Base-by-base conservation (phyloP, 352 stramenopile species). In the Phytophthora tentaculata region DNA sequence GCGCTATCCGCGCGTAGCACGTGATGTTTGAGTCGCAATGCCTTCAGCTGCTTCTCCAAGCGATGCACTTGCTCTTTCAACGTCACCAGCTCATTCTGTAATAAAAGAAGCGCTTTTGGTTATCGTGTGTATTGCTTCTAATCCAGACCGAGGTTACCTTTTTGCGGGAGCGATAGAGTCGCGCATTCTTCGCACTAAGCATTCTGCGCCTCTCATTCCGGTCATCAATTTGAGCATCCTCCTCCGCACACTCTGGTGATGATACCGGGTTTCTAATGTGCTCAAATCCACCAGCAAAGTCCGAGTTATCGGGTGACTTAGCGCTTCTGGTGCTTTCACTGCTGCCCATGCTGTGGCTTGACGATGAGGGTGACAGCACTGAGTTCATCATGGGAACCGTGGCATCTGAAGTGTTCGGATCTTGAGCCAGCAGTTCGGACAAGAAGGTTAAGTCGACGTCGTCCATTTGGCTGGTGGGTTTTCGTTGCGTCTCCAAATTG, bases 401-500 rank as follows among this genome's bases (percentile, higher is more conserved):
- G 41, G 13, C 17, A 37, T 23, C 73, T 32, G 77, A 70, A 16
- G 71, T 22, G 22, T 23, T 70, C 43, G 77, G 64, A 22, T 81
- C 77, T 22, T 81, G 75, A 12, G 77, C 64, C 32, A 90, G 60
- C 2, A 88, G 78, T 29, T 88, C 75, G 1, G 75, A 83, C 17
- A 90, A 71, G 43, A 90, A 84, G 50, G 48, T 76, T 39, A 74
- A 55, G 54, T 74, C 67, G 19, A 29, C 26, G 9, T 67, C 67
- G 44, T 71, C 61, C 51, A 71, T 61, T 37, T 59, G 66, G 9
- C 35, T 4, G 16, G 23, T 57, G 22, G 44, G 9, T 29, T 44
- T 24, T 17, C n/a, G 52, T 19, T 29, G 54, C 3, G 41, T 13
- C 19, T 39, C 32, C 10, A 39, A 39, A 39, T 39, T 14, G 32